These are phyloP conservation scores for Paraphoma sp. DNA, from an alignment of 2,329 filamentous ascomycete genomes.

Conservation along the genomic window DNA sequence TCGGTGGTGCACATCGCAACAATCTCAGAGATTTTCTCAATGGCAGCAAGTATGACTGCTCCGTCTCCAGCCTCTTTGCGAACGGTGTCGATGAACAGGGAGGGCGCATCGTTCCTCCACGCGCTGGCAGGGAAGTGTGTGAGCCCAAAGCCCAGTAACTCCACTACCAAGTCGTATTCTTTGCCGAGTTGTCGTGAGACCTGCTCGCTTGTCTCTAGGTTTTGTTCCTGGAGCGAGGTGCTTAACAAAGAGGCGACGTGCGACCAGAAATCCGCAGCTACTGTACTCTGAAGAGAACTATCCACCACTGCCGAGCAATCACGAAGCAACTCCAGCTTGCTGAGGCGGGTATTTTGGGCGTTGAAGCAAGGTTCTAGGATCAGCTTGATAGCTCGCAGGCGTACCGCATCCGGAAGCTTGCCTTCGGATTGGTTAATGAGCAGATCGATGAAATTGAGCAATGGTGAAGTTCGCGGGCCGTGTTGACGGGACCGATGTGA, in stretches of 20 bases:
- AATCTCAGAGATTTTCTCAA: slow-evolving; percentile 72
- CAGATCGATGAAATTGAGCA: slow-evolving; percentile 71
- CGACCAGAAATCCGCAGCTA: slow-evolving; percentile 38
- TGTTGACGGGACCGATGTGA: slow-evolving; percentile 62
- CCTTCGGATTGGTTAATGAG: slow-evolving; percentile 56
- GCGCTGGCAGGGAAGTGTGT: slow-evolving; percentile 32
- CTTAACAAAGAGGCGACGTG: slow-evolving; percentile 29
- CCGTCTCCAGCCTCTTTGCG: slow-evolving; percentile 69
- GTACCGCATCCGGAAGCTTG: slow-evolving; percentile 48
- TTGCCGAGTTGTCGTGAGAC: slow-evolving; percentile 60
- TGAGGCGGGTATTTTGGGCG: slow-evolving; percentile 41
- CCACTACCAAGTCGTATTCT: slow-evolving; percentile 73
- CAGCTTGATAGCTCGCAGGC: slow-evolving; percentile 48
- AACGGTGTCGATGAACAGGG: slow-evolving; percentile 63
- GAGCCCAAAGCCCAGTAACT: slow-evolving; percentile 69
- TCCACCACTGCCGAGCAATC: slow-evolving; percentile 38
- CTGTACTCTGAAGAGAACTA: slow-evolving; percentile 21
- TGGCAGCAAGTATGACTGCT: slow-evolving; percentile 68
- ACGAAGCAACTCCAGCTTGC: slow-evolving; percentile 48
- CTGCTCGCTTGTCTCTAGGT: slow-evolving; percentile 29
- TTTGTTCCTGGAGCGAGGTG: slow-evolving; percentile 29
- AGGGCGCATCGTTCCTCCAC: slow-evolving; percentile 57
- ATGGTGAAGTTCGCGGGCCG: slow-evolving; percentile 62
- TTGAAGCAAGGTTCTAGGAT: slow-evolving; percentile 67
- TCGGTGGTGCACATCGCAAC: slow-evolving; percentile 25